phyloP scores from a whole-genome alignment of 495 filamentous ascomycete genomes.

The Aspergillus ostianus region DNA sequence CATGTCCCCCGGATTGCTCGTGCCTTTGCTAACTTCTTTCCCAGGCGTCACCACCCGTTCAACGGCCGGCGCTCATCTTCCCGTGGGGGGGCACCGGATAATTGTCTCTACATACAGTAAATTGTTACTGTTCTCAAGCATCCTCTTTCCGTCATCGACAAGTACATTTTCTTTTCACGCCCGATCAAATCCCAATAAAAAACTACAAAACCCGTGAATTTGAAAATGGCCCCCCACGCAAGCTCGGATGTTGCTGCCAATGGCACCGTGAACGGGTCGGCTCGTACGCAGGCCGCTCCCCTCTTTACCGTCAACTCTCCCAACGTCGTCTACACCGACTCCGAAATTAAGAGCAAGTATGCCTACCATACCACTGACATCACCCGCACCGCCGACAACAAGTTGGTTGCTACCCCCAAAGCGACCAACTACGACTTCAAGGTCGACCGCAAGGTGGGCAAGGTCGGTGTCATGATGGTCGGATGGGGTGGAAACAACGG shows the following conservation, averaged over 20 bases:
- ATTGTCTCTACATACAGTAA: constrained; percentile 62
- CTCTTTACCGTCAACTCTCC: constrained; percentile 87
- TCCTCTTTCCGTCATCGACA: constrained; percentile 14
- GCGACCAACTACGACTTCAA: constrained; percentile 96
- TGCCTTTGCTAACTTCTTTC: too few relatives aligned
- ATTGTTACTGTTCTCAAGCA: constrained; percentile 21
- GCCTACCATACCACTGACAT: constrained; percentile 92
- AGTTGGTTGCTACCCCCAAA: constrained; percentile 80
- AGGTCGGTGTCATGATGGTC: constrained; percentile 95
- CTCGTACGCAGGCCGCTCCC: constrained; percentile 49
- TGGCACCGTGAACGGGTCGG: constrained; percentile 72
- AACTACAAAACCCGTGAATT: too few relatives aligned
- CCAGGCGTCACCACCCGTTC: constrained; percentile 91
- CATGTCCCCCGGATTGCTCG: neutral
- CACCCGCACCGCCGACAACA: constrained; percentile 67
- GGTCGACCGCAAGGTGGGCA: constrained; percentile 89
- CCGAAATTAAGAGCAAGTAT: constrained; percentile 90
- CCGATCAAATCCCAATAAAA: constrained; percentile 32
- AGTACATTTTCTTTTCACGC: constrained; percentile 20
- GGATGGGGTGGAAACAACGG: constrained; percentile 99
- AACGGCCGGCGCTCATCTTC: constrained; percentile 94
- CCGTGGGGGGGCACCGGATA: constrained; percentile 84
- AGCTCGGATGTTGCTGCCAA: constrained; percentile 57
- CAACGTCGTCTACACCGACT: constrained; percentile 86
- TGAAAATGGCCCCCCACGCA: constrained; percentile 89